phyloP scores from a whole-genome alignment of 345 rosid species.

The Alliaria petiolata region DNA sequence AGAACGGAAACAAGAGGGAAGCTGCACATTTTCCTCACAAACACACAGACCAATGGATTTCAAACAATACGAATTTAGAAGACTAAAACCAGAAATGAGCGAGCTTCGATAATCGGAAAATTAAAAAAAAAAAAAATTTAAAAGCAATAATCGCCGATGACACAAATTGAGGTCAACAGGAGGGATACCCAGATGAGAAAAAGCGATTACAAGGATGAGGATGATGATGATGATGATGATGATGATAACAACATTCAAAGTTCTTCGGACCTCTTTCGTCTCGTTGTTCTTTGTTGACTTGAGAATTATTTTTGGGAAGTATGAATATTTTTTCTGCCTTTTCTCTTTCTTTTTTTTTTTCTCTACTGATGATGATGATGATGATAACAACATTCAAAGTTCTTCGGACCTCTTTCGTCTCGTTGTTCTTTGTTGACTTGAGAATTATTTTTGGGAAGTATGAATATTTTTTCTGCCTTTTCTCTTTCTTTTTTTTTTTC shows the following conservation, averaged over 20 bases:
- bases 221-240: slow-evolving; percentile 38
- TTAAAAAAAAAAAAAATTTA: no score
- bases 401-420: slow-evolving; percentile 29
- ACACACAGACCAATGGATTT: slow-evolving; percentile 10
- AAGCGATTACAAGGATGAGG: slow-evolving; percentile 13
- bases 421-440: slow-evolving; percentile 64
- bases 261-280: slow-evolving; percentile 28
- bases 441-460: slow-evolving; percentile 10
- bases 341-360: not conserved
- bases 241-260: slow-evolving; percentile 22
- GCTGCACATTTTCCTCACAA: slow-evolving; percentile 2
- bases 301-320: slow-evolving; percentile 8
- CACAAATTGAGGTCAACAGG: slow-evolving; percentile 19
- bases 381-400: slow-evolving; percentile 21
- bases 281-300: slow-evolving; percentile 64
- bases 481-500: not conserved
- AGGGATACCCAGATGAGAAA: slow-evolving; percentile 15
- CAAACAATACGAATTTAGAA: not conserved
- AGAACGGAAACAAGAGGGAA: slow-evolving; percentile 6
- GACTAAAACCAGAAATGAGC: not conserved
- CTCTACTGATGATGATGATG: no score
- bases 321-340: slow-evolving; percentile 7
- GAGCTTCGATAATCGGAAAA: slow-evolving; percentile 10
- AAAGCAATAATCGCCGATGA: slow-evolving; percentile 10
- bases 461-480: slow-evolving; percentile 3